Conservation (phyloP, 2,329 filamentous ascomycete species). For the Aspergillus uvarum region DNA sequence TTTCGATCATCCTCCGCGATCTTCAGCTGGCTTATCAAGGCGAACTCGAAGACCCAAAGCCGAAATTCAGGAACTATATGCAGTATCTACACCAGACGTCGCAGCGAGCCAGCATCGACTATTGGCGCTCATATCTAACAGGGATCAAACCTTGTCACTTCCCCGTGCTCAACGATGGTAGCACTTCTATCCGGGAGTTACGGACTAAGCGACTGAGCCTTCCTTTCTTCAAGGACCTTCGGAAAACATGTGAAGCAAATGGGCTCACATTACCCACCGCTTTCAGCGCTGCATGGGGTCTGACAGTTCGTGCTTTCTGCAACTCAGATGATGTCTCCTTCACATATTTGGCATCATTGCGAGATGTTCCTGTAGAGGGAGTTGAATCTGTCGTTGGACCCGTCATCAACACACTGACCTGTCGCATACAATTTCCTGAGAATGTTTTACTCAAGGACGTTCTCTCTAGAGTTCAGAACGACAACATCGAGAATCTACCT, state of each 20-base stretch:
- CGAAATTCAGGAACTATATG: slow-evolving; percentile 39
- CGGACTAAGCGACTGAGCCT: slow-evolving; percentile 34
- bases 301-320: slow-evolving; percentile 59
- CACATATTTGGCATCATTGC: slow-evolving; percentile 45
- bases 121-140: slow-evolving; percentile 40
- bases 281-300: slow-evolving; percentile 72
- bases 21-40: slow-evolving; percentile 48
- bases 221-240: slow-evolving; percentile 31
- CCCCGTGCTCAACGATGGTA: slow-evolving; percentile 35
- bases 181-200: slow-evolving; percentile 24
- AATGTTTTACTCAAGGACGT: slow-evolving; percentile 37
- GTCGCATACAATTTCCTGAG: slow-evolving; percentile 41
- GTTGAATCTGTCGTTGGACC: slow-evolving; percentile 49
- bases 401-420: slow-evolving; percentile 49
- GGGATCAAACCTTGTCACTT: slow-evolving; percentile 39
- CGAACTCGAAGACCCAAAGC: slow-evolving; percentile 38
- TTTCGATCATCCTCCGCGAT: slow-evolving; percentile 51
- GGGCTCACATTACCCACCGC: slow-evolving; percentile 52
- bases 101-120: slow-evolving; percentile 30
- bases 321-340: slow-evolving; percentile 69
- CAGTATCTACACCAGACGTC: slow-evolving; percentile 29
- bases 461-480: slow-evolving; percentile 45
- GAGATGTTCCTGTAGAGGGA: slow-evolving; percentile 42
- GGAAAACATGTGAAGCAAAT: slow-evolving; percentile 41
- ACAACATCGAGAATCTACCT: slow-evolving; percentile 48